Base-by-base conservation (phyloP, 2,329 filamentous ascomycete genomes). In the Chaetomiaceae sp. region DNA sequence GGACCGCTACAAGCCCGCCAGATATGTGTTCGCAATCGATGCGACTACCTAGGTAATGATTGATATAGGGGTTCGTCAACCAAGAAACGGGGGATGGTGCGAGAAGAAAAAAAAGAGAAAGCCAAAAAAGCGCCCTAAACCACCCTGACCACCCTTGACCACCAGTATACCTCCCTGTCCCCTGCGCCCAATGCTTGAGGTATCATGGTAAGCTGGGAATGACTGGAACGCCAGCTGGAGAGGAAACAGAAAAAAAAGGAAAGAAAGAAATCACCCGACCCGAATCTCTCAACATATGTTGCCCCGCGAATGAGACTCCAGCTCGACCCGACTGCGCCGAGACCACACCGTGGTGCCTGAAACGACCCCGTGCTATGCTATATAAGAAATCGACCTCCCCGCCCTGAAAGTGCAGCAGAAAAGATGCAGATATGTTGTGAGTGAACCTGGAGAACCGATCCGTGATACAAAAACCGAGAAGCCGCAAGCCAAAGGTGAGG, bases 291-390 rank as follows among this genome's bases (percentile, higher is more conserved):
- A 34, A 24, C 46, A 18, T 44, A 46, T 53, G 37, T 42, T 9
- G 32, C 20, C 50, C 36, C 40, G 33, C 26, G 34, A 35, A 36
- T 35, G 20, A 29, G 6, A 32, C 41, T 39, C 32, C 41, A 42
- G 18, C 38, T 41, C 42, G 42, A 49, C 35, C 45, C 40, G 19
- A 29, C 44, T 42, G 35, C 45, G 53, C 50, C 51, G 27, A 35
- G 49, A 45, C 45, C 48, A 42, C 38, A 37, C 39, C 45, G 47
- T 49, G 42, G 12, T 42, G 12, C 48, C 53, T 17, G 12, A 53
- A n/a, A 56, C 44, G 36, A 48, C 45, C 50, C 40, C n/a, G 19
- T 47, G 40, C 50, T 52, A 55, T 56, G 52, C 52, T 45, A 44
- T 46, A 48, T 48, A 38, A 35, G n/a, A n/a, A n/a, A n/a, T n/a